phyloP scores from a whole-genome alignment of 805 yeast genomes.

The Brettanomyces naardenensis region DNA sequence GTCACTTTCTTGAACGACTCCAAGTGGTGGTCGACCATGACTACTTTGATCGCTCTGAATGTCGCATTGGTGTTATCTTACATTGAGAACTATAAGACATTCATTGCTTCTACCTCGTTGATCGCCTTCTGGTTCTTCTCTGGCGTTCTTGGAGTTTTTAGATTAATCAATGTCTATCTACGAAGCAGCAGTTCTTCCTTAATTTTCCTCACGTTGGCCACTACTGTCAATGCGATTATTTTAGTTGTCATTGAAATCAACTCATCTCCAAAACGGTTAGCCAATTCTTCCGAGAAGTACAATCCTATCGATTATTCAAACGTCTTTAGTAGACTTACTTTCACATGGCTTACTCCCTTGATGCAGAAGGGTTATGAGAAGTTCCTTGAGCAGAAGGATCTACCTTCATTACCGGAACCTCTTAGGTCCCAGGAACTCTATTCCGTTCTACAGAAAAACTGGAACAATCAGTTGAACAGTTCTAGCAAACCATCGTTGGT shows the following conservation, averaged over 20 bases:
- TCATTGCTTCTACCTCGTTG: slow-evolving; percentile 58
- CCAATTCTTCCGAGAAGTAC: slow-evolving; percentile 27
- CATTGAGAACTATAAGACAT: slow-evolving; percentile 61
- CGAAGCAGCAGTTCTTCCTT: slow-evolving; percentile 27
- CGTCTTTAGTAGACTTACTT: slow-evolving; percentile 43
- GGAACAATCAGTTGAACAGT: slow-evolving; percentile 47
- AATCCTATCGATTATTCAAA: slow-evolving; percentile 42
- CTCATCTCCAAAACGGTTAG: slow-evolving; percentile 27
- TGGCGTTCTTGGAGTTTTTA: slow-evolving; percentile 37
- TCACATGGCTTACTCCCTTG: slow-evolving; percentile 53
- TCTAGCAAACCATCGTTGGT: slow-evolving; percentile 23
- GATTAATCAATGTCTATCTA: slow-evolving; percentile 32
- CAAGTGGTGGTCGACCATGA: slow-evolving; percentile 20
- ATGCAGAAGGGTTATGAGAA: slow-evolving; percentile 44
- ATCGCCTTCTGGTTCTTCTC: slow-evolving; percentile 71
- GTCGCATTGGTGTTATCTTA: slow-evolving; percentile 55
- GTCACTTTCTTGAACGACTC: slow-evolving; percentile 22
- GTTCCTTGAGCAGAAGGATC: slow-evolving; percentile 45
- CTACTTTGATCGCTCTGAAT: slow-evolving; percentile 34
- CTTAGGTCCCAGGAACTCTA: slow-evolving; percentile 51
- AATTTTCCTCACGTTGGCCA: slow-evolving; percentile 19
- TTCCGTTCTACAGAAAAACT: slow-evolving; percentile 41
- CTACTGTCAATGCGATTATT: slow-evolving; percentile 30
- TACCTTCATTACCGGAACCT: slow-evolving; percentile 69
- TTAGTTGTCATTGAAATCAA: slow-evolving; percentile 38